These are phyloP conservation scores for Sugiyamaella neomexicana DNA, from an alignment of 1,139 yeast species.

Conservation along the genomic window DNA sequence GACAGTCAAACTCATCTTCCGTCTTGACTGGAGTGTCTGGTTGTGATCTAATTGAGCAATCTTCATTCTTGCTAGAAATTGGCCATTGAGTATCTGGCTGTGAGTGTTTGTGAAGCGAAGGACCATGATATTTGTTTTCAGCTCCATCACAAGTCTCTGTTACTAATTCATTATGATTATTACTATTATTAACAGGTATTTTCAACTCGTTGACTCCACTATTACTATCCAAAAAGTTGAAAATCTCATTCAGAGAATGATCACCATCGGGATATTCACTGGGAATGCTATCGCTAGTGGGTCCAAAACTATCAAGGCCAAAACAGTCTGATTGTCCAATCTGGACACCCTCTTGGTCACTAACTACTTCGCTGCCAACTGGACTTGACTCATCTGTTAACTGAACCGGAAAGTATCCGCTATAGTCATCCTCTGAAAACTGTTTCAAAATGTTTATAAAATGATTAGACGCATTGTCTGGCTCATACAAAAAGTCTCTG, in stretches of 20 bases:
- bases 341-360: background rate
- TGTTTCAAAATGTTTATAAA: background rate
- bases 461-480: background rate
- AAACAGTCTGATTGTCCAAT: background rate
- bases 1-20: background rate
- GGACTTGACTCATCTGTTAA: background rate
- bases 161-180: background rate
- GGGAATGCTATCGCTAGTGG: background rate
- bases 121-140: too few species aligned
- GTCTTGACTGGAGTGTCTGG: background rate
- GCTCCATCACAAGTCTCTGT: background rate
- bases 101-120: background rate
- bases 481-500: background rate
- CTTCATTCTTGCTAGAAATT: background rate
- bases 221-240: background rate
- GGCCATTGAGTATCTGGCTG: background rate
- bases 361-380: background rate
- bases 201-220: too few species aligned
- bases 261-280: background rate
- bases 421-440: constrained; percentile 1
- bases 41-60: background rate
- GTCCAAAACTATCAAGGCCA: background rate
- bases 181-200: too few species aligned
- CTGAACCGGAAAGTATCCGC: constrained; percentile 1
- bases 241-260: constrained; percentile 7